Conservation (phyloP, 2,329 filamentous ascomycete species). For the Cercospora zeae-maydis region DNA sequence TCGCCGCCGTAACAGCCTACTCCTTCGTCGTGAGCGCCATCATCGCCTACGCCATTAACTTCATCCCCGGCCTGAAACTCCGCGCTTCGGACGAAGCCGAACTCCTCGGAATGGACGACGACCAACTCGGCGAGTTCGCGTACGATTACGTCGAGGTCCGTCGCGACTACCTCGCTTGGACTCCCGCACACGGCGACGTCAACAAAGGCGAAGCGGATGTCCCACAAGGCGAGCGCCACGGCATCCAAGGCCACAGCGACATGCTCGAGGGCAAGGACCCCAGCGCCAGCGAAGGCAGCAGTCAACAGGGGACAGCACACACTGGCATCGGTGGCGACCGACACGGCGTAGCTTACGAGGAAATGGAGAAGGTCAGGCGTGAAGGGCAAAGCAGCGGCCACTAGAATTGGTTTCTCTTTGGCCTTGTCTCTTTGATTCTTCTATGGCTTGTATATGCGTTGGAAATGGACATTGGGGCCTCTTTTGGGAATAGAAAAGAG, state of each 20-base stretch:
- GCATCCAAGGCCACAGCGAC: constrained; percentile 57
- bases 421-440: neutral
- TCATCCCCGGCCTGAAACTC: constrained; percentile 72
- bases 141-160: constrained; percentile 89
- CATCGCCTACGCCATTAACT: constrained; percentile 71
- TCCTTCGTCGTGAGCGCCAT: constrained; percentile 69
- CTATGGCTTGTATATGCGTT: neutral
- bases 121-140: constrained; percentile 84
- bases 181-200: constrained; percentile 66
- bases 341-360: constrained; percentile 51
- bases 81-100: constrained; percentile 78
- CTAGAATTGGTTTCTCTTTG: constrained; percentile 1
- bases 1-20: constrained; percentile 63
- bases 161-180: constrained; percentile 85
- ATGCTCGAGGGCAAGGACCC: constrained; percentile 58
- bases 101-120: constrained; percentile 82
- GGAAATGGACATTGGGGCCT: neutral
- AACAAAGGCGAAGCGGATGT: constrained; percentile 56
- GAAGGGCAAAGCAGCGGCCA: constrained; percentile 20
- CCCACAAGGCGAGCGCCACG: constrained; percentile 65
- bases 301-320: constrained; percentile 41
- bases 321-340: constrained; percentile 52
- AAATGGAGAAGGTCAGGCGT: constrained; percentile 34
- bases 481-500: neutral
- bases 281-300: constrained; percentile 41